Conservation (phyloP, 1,284 basidiomycete genomes). For the Pholiota adiposa region DNA sequence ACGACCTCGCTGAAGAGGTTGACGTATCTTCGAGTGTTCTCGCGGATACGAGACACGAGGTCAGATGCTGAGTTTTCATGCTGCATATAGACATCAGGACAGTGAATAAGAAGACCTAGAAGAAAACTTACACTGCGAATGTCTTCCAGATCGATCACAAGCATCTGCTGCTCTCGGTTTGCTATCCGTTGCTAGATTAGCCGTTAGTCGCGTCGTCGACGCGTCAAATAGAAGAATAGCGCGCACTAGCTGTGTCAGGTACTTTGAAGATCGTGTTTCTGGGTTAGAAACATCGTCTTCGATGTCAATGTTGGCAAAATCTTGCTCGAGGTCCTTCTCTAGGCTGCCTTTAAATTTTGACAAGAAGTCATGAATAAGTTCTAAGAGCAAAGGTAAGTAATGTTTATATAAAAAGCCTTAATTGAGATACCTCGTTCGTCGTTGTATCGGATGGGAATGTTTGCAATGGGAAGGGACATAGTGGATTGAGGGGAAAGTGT, state of each 20-base stretch:
- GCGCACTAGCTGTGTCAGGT: constrained; percentile 88
- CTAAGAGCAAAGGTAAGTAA: constrained; percentile 40
- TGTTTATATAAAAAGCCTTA: neutral
- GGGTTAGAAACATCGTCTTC: constrained; percentile 49
- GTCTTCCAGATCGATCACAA: constrained; percentile 85
- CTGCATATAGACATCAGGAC: constrained; percentile 35
- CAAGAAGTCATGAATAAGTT: constrained; percentile 66
- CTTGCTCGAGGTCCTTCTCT: constrained; percentile 69
- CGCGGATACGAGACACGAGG: constrained; percentile 76
- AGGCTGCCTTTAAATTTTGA: constrained; percentile 61
- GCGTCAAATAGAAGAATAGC: constrained; percentile 29
- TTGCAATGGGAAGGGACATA: constrained; percentile 54
- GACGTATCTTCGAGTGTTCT: constrained; percentile 91
- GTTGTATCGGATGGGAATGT: constrained; percentile 50
- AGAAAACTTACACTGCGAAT: constrained; percentile 58
- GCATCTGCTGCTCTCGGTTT: constrained; percentile 89
- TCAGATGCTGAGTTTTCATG: constrained; percentile 69
- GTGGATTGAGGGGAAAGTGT: constrained; percentile 30
- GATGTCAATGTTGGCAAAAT: constrained; percentile 74
- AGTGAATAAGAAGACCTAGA: constrained; percentile 1
- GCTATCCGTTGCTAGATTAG: constrained; percentile 81
- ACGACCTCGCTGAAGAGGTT: constrained; percentile 90
- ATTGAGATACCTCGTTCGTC: constrained; percentile 47
- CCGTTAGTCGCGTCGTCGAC: constrained; percentile 29
- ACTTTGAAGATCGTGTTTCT: constrained; percentile 65